phyloP scores from a whole-genome alignment of 1,284 basidiomycete genomes.

The Phellopilus nigrolimitatus region DNA sequence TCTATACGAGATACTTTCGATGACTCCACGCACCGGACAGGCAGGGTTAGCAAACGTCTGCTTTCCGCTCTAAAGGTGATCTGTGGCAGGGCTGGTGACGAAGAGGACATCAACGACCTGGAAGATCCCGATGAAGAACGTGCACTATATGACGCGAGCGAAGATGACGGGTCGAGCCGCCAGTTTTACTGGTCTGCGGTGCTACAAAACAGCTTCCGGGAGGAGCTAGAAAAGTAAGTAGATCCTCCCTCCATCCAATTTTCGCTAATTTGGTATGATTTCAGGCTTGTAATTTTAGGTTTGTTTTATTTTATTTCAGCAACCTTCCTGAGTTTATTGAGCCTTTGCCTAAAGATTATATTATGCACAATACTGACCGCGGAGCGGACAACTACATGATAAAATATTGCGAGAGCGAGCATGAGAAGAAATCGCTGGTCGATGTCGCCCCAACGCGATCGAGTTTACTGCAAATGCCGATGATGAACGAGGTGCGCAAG shows the following conservation, averaged over 20 bases:
- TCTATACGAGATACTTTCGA: slow-evolving; percentile 81
- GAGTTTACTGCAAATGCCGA: slow-evolving; percentile 57
- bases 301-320: slow-evolving; percentile 19
- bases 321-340: neutral
- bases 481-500: slow-evolving; percentile 58
- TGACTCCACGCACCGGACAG: slow-evolving; percentile 69
- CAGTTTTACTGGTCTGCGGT: slow-evolving; percentile 79
- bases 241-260: neutral
- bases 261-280: neutral
- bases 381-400: slow-evolving; percentile 88
- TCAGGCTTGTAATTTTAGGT: slow-evolving; percentile 79
- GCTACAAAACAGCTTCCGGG: slow-evolving; percentile 76
- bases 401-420: slow-evolving; percentile 74
- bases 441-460: slow-evolving; percentile 73
- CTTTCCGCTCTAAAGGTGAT: slow-evolving; percentile 64
- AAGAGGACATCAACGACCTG: slow-evolving; percentile 62
- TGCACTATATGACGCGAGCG: slow-evolving; percentile 57
- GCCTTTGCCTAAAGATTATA: slow-evolving; percentile 52
- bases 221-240: slow-evolving; percentile 81
- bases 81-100: slow-evolving; percentile 74
- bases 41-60: slow-evolving; percentile 58
- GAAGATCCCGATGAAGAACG: slow-evolving; percentile 55
- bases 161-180: slow-evolving; percentile 44
- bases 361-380: slow-evolving; percentile 86
- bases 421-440: slow-evolving; percentile 68